A percentile compares a stretch with the other conserved stretches of the same genome.
Evolutionary conservation across 768 basidiomycete genomes (phyloP).

Genomic region (Suillus americanus): DNA sequence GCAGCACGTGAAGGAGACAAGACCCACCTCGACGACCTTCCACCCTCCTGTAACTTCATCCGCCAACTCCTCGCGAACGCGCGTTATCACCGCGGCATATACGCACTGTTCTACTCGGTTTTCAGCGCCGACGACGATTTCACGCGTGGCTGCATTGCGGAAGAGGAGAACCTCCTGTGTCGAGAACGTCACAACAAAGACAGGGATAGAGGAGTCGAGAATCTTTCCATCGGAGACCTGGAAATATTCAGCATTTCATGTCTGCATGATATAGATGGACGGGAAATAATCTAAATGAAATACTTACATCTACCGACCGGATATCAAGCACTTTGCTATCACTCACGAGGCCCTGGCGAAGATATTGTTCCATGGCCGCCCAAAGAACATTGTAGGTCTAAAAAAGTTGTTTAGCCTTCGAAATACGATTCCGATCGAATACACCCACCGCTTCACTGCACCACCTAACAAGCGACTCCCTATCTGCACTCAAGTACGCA

Average conservation of each 20-base stretch:
- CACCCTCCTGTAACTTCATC: slow-evolving; percentile 96
- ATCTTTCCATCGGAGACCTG: slow-evolving; percentile 87
- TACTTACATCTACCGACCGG: slow-evolving; percentile 89
- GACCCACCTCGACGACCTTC: slow-evolving; percentile 91
- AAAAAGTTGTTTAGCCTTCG: neutral
- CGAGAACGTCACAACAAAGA: slow-evolving; percentile 87
- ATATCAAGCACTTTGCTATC: slow-evolving; percentile 97
- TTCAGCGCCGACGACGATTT: slow-evolving; percentile 84
- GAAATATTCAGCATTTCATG: neutral
- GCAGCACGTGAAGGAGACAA: neutral
- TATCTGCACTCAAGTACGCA: slow-evolving; percentile 89
- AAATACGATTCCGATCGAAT: neutral
- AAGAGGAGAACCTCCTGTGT: slow-evolving; percentile 95
- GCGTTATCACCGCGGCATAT: slow-evolving; percentile 90
- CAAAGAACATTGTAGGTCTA: slow-evolving; percentile 98
- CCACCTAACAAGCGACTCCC: slow-evolving; percentile 84
- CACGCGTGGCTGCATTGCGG: slow-evolving; percentile 86
- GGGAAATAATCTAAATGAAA: neutral
- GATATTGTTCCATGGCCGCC: slow-evolving; percentile 95
- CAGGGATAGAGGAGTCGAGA: slow-evolving; percentile 85
- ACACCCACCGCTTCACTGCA: slow-evolving; percentile 89
- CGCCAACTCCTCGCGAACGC: slow-evolving; percentile 82
- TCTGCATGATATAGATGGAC: neutral
- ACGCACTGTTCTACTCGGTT: slow-evolving; percentile 90
- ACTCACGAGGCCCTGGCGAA: slow-evolving; percentile 85